A percentile compares a stretch with the other conserved stretches of the same genome.
phyloP scores from a whole-genome alignment of 176 grass and related monocot species.

The Avena insularis region DNA sequence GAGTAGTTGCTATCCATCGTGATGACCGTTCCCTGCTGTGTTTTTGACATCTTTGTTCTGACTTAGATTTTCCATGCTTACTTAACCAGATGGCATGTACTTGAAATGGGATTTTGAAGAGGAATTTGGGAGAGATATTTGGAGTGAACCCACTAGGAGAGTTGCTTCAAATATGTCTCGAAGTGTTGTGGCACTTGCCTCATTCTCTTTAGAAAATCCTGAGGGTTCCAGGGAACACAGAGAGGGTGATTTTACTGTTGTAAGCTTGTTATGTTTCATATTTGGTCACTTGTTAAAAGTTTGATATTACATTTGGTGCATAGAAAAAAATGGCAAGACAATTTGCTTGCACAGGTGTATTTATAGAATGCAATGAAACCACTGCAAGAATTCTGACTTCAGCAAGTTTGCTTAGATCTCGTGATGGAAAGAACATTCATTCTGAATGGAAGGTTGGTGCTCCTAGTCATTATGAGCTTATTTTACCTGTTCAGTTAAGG shows the following conservation, averaged over 20 bases:
- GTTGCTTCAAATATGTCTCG: constrained; percentile 12
- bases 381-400: constrained; percentile 5
- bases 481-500: background rate
- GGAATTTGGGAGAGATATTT: background rate
- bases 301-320: too few relatives aligned
- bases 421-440: background rate
- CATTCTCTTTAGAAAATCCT: background rate
- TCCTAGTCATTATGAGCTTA: background rate
- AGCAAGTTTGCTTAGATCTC: constrained; percentile 7
- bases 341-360: background rate
- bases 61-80: background rate
- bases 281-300: too few relatives aligned
- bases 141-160: background rate
- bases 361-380: background rate
- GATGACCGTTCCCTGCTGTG: background rate
- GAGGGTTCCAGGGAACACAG: background rate
- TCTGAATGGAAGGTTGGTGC: background rate
- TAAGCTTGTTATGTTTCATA: too few relatives aligned
- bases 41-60: background rate
- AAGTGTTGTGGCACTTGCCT: constrained; percentile 21
- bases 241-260: too few relatives aligned
- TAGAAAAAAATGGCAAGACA: background rate
- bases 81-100: background rate
- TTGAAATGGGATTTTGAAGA: background rate
- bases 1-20: background rate